Evolutionary conservation across 2,329 filamentous ascomycete species (phyloP).

Genomic region (Parascedosporium putredinis): DNA sequence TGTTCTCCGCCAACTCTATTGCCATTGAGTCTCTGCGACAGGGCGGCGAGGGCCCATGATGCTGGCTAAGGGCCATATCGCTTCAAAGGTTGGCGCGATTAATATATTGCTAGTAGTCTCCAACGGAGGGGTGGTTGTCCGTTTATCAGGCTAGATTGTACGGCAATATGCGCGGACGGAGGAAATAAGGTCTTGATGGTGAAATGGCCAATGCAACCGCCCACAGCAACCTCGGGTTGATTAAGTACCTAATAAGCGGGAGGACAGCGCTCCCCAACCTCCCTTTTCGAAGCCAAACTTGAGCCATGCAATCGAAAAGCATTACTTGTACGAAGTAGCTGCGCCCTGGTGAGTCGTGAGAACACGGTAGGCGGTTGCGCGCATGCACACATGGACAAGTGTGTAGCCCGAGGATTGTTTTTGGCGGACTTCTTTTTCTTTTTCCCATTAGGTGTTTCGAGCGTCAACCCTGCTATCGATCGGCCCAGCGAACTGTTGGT

Average conservation of each 20-base stretch:
- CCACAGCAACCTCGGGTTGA: neutral
- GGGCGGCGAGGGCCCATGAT: no score
- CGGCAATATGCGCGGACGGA: neutral
- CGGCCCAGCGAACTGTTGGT: no score
- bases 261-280: neutral
- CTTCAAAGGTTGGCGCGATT: neutral
- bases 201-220: neutral
- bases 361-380: neutral
- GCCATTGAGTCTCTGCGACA: no score
- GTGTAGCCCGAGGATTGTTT: neutral
- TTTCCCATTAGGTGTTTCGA: no score
- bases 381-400: neutral
- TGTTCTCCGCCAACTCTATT: no score
- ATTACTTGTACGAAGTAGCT: no score
- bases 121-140: neutral
- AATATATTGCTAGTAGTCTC: neutral
- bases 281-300: neutral
- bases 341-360: no score
- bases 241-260: neutral
- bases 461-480: no score
- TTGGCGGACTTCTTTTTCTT: no score
- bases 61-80: no score
- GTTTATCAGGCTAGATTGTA: slow-evolving; percentile 2
- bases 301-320: neutral
- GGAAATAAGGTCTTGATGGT: neutral